Conservation (phyloP, 495 filamentous ascomycete genomes). For the Aspergillus mulundensis region DNA sequence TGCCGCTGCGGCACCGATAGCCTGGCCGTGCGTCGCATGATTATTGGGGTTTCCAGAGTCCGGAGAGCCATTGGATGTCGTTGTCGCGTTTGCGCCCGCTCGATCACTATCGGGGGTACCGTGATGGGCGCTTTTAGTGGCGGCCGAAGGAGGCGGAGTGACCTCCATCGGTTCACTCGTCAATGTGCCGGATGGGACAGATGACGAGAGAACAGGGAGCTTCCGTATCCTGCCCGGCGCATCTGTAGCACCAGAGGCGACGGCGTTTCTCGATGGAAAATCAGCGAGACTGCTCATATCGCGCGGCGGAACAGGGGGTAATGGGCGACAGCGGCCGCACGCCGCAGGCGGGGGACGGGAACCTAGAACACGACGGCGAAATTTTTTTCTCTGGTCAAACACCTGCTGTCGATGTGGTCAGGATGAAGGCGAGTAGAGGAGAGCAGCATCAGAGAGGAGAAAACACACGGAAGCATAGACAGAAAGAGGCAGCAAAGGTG, state of each 20-base stretch:
- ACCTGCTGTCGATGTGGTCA: not conserved
- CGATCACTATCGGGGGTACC: conserved; percentile 48
- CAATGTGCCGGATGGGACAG: conserved; percentile 31
- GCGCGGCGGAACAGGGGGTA: conserved; percentile 23
- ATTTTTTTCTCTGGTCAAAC: conserved; percentile 4
- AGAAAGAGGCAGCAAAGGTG: conserved; percentile 30
- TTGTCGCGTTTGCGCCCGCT: conserved; percentile 30
- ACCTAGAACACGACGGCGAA: conserved; percentile 9
- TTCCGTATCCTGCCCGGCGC: conserved; percentile 40
- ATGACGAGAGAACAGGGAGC: conserved; percentile 44
- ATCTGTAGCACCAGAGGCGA: conserved; percentile 34
- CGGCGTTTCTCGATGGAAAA: conserved; percentile 35
- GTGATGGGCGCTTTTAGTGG: conserved; percentile 36
- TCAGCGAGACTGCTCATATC: conserved; percentile 46
- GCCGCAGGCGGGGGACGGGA: conserved; percentile 18
- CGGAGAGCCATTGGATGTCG: conserved; percentile 41
- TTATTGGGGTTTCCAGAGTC: conserved; percentile 33
- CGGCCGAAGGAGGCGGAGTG: conserved; percentile 41
- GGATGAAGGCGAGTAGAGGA: conserved; percentile 1
- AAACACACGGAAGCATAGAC: conserved; percentile 12
- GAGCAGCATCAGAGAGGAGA: too few species aligned
- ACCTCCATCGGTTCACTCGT: conserved; percentile 47
- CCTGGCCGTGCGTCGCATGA: conserved; percentile 40
- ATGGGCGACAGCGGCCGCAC: conserved; percentile 17
- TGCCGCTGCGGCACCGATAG: conserved; percentile 67